Percentiles rank a stretch among this genome's conserved stretches.
phyloP scores from a whole-genome alignment of 768 basidiomycete genomes.

The Suillus subluteus region DNA sequence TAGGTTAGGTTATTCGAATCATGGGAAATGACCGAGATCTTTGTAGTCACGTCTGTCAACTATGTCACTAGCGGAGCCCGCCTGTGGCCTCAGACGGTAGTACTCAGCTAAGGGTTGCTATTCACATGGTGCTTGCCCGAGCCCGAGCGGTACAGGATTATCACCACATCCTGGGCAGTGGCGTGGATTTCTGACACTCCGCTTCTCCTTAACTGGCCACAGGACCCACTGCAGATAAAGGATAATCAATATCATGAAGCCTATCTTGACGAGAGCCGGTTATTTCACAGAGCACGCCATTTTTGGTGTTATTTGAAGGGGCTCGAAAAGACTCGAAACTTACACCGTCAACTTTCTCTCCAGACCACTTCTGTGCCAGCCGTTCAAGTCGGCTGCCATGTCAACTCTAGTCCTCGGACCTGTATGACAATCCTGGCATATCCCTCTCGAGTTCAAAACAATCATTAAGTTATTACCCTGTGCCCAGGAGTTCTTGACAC shows the following conservation, averaged over 20 bases:
- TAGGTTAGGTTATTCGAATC: background rate
- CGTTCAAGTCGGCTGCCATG: background rate
- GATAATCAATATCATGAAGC: background rate
- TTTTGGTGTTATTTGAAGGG: background rate
- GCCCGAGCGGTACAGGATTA: background rate
- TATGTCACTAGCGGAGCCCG: background rate
- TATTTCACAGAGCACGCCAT: background rate
- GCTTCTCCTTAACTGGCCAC: background rate
- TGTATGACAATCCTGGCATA: background rate
- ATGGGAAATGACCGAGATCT: background rate
- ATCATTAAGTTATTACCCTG: background rate
- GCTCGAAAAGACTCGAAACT: background rate
- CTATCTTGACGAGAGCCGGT: background rate
- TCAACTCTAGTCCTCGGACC: background rate
- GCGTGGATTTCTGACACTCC: background rate
- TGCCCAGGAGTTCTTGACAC: background rate
- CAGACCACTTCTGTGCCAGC: background rate
- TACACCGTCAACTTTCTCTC: background rate
- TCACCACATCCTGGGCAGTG: background rate
- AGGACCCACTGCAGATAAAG: background rate
- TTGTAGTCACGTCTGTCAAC: background rate
- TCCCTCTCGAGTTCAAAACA: background rate
- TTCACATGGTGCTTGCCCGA: background rate
- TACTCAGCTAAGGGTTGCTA: background rate
- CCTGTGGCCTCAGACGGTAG: no score